phyloP scores from a whole-genome alignment of 257 asterid genomes.

The Verbascum thapsus region DNA sequence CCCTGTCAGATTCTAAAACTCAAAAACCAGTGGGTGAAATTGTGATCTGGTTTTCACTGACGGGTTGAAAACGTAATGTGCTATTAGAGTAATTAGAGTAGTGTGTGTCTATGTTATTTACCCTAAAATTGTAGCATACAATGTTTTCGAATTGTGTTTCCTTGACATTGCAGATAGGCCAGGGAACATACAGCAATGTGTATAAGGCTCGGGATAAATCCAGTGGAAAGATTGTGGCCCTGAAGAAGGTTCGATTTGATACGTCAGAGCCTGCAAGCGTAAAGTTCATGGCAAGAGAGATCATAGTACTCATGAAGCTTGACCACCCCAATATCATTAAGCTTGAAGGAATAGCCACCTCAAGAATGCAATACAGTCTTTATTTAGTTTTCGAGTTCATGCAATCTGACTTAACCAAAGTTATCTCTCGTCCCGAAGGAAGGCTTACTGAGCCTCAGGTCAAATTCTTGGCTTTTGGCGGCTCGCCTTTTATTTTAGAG shows the following conservation, averaged over 20 bases:
- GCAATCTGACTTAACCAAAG: slow-evolving; percentile 62
- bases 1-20: too few species aligned
- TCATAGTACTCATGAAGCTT: slow-evolving; percentile 57
- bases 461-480: not conserved
- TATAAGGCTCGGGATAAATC: slow-evolving; percentile 69
- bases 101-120: too few species aligned
- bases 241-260: slow-evolving; percentile 79
- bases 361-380: slow-evolving; percentile 91
- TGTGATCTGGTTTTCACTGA: too few species aligned
- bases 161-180: slow-evolving; percentile 56
- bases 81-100: too few species aligned
- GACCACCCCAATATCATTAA: slow-evolving; percentile 83
- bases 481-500: not conserved
- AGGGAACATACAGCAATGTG: slow-evolving; percentile 91
- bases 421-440: slow-evolving; percentile 51
- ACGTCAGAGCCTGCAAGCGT: slow-evolving; percentile 79
- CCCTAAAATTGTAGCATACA: too few species aligned
- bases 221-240: slow-evolving; percentile 64
- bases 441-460: slow-evolving; percentile 79
- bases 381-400: slow-evolving; percentile 75
- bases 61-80: too few species aligned
- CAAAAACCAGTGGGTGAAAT: too few species aligned
- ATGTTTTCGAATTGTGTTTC: too few species aligned
- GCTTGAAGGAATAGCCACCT: slow-evolving; percentile 81
- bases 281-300: slow-evolving; percentile 86